phyloP scores from a whole-genome alignment of 148 eudicot species.

The Cornus controversa region DNA sequence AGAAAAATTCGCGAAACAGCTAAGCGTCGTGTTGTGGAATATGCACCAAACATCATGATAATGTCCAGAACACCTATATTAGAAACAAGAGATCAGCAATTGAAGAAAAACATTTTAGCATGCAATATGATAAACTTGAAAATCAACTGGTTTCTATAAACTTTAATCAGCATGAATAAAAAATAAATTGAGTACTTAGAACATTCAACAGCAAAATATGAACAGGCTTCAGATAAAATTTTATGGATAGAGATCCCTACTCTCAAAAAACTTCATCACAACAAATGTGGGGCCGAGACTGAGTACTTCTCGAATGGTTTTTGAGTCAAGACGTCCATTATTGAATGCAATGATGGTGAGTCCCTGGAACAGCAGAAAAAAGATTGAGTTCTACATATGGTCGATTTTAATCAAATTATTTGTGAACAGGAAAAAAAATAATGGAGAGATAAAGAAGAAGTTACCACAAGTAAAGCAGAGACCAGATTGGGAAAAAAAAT shows the following conservation, averaged over 20 bases:
- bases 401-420: neutral
- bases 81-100: conserved; percentile 8
- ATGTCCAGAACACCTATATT: conserved; percentile 76
- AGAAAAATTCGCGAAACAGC: conserved; percentile 83
- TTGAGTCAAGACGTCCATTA: conserved; percentile 37
- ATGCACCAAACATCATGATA: conserved; percentile 95
- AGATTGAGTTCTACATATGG: neutral
- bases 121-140: neutral
- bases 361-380: conserved; percentile 46
- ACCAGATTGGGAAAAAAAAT: neutral
- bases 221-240: neutral
- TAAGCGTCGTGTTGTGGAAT: conserved; percentile 69
- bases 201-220: neutral
- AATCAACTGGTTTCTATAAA: neutral
- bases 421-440: neutral
- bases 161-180: neutral
- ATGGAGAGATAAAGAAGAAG: neutral
- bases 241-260: conserved; percentile 39
- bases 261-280: conserved; percentile 84
- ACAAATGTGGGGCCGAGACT: conserved; percentile 98
- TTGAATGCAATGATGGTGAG: conserved; percentile 78
- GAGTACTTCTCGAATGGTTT: conserved; percentile 63
- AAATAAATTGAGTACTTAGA: neutral
- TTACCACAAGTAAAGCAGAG: neutral
- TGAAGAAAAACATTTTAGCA: conserved; percentile 10